A percentile compares a stretch with the other conserved stretches of the same genome.
phyloP scores from a whole-genome alignment of 2,329 filamentous ascomycete genomes.

The Sporothrix brunneoviolacea region DNA sequence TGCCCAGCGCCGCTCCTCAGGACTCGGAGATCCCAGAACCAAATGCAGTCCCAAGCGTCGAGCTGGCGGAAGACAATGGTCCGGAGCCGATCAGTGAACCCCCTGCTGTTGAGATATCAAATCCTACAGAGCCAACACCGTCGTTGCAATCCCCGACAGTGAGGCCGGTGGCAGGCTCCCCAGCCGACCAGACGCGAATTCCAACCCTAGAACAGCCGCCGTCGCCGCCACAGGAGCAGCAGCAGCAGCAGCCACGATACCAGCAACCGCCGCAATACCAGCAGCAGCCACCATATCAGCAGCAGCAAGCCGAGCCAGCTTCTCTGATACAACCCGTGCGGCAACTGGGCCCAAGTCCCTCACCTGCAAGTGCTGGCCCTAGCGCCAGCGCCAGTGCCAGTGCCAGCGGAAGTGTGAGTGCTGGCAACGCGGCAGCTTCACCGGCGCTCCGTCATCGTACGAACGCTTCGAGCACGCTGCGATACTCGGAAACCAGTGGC shows the following conservation, averaged over 20 bases:
- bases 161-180: background rate
- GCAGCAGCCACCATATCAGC: background rate
- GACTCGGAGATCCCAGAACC: background rate
- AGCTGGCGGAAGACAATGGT: background rate
- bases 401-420: background rate
- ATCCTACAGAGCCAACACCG: background rate
- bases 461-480: slow-evolving; percentile 34
- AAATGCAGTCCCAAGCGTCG: background rate
- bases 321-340: background rate
- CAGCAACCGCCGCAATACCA: background rate
- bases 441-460: slow-evolving; percentile 24
- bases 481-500: slow-evolving; percentile 42
- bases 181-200: background rate
- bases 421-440: slow-evolving; percentile 5
- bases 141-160: background rate
- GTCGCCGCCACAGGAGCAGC: background rate
- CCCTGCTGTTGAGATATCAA: too few species aligned
- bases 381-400: background rate
- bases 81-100: background rate
- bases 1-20: background rate
- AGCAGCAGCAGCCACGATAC: background rate
- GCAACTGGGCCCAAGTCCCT: background rate
- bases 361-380: background rate
- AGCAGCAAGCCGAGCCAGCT: background rate
- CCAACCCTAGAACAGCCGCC: background rate